These are phyloP conservation scores for Cercospora sesami DNA, from an alignment of 2,329 filamentous ascomycete species.

Conservation along the genomic window DNA sequence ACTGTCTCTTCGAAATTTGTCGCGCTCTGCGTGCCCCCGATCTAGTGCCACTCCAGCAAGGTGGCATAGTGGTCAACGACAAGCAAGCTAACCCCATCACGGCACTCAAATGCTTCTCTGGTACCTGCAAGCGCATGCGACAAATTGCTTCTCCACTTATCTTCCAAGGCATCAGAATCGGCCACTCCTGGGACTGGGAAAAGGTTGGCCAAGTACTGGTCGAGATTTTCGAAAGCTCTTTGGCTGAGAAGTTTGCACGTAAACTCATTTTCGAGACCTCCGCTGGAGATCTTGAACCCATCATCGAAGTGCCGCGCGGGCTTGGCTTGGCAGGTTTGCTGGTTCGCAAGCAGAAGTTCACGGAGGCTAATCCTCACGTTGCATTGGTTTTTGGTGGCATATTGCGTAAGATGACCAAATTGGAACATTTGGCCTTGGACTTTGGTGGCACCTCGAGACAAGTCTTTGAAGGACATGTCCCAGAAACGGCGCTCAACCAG, in stretches of 20 bases:
- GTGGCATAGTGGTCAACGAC: neutral
- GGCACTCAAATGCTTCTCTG: neutral
- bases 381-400: neutral
- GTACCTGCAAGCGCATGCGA: neutral
- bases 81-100: neutral
- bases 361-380: neutral
- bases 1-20: neutral
- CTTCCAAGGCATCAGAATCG: neutral
- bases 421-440: neutral
- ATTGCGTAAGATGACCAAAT: neutral
- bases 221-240: neutral
- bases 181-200: neutral
- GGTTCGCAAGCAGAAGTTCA: neutral
- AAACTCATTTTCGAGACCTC: neutral
- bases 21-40: neutral
- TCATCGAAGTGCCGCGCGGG: neutral
- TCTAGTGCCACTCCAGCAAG: neutral
- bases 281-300: neutral
- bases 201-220: neutral
- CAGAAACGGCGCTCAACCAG: neutral
- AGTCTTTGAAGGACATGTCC: neutral
- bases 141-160: neutral
- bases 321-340: neutral
- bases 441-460: neutral
- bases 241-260: neutral